A percentile compares a stretch with the other conserved stretches of the same genome.
These are phyloP conservation scores for Plasmodium inui DNA, from an alignment of 169 alveolate species.

Conservation along the genomic window DNA sequence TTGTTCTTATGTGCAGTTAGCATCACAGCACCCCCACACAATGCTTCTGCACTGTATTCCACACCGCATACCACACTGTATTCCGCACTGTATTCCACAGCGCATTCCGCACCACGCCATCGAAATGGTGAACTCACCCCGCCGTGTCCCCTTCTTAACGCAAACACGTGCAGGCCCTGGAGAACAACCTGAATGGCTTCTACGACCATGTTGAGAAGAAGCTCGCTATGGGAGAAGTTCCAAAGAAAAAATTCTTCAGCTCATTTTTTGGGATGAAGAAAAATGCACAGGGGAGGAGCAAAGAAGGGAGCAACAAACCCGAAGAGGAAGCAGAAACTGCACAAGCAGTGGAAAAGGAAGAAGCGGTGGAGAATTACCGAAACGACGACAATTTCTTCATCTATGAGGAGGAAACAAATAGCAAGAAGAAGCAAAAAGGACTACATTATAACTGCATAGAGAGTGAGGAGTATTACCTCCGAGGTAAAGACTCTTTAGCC, in stretches of 20 bases:
- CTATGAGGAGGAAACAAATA: slow-evolving; percentile 8
- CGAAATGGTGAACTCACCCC: not conserved
- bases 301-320: not conserved
- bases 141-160: not conserved
- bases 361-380: not conserved
- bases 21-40: not conserved
- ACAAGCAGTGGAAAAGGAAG: not conserved
- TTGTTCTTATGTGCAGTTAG: not conserved
- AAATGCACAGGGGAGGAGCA: not conserved
- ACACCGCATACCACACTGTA: not conserved
- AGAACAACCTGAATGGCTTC: slow-evolving; percentile 37
- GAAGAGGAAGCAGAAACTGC: not conserved
- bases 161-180: slow-evolving; percentile 29
- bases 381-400: slow-evolving; percentile 54
- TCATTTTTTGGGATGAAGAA: slow-evolving; percentile 29
- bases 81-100: no score
- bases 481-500: not conserved
- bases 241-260: slow-evolving; percentile 12
- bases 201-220: slow-evolving; percentile 26
- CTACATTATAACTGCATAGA: slow-evolving; percentile 14
- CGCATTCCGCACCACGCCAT: not conserved
- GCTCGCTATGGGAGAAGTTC: not conserved
- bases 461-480: slow-evolving; percentile 10
- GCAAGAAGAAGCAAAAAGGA: not conserved
- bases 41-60: not conserved